Percentiles rank a stretch among this genome's conserved stretches.
phyloP scores from a whole-genome alignment of 1,139 yeast species.

The Kazachstania sp. region DNA sequence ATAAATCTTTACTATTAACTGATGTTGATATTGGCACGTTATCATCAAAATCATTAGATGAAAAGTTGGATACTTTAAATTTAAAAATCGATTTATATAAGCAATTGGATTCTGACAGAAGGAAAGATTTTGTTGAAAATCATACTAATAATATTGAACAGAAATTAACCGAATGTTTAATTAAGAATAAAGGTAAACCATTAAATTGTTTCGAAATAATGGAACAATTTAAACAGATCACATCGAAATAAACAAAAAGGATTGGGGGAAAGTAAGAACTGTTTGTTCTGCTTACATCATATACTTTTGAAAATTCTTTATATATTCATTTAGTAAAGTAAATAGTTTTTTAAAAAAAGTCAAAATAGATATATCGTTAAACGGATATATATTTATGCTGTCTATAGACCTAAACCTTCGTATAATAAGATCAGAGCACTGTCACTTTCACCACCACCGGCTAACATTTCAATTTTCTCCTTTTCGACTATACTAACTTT shows the following conservation, averaged over 20 bases:
- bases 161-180: conserved; percentile 56
- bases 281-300: neutral
- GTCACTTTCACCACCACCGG: conserved; percentile 98
- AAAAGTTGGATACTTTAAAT: conserved; percentile 40
- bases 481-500: conserved; percentile 69
- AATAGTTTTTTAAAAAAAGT: neutral
- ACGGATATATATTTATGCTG: neutral
- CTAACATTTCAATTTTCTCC: conserved; percentile 72
- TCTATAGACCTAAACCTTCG: conserved; percentile 56
- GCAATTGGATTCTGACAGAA: conserved; percentile 18
- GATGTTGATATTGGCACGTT: conserved; percentile 29
- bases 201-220: conserved; percentile 87
- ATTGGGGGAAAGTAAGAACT: neutral
- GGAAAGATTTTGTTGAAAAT: conserved; percentile 7
- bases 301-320: neutral
- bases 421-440: conserved; percentile 84
- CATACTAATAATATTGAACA: conserved; percentile 42
- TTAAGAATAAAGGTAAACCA: conserved; percentile 60
- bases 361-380: neutral
- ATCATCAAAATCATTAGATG: conserved; percentile 32
- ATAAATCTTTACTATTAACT: conserved; percentile 35
- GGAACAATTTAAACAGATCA: conserved; percentile 50
- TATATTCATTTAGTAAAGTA: neutral
- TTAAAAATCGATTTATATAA: conserved; percentile 33
- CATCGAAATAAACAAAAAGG: conserved; percentile 1